Base-by-base conservation (phyloP, 441 rosid genomes). In the Dalechampia spathulata region DNA sequence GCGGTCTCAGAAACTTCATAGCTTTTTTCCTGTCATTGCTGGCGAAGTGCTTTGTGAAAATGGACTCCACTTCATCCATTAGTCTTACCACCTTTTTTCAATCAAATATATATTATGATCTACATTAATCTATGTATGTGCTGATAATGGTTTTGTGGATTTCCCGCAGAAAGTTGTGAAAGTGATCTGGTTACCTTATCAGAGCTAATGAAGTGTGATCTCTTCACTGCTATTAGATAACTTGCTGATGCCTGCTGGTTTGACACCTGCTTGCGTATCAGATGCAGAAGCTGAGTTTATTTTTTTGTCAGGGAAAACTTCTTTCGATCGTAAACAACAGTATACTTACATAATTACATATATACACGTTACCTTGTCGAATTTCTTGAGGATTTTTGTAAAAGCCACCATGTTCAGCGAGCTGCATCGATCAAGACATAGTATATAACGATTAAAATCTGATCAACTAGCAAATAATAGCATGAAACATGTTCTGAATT, bases 321-420 rank as follows among this genome's bases (percentile, higher is more conserved):
- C n/a, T n/a, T n/a, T n/a, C n/a, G n/a, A n/a, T n/a, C n/a, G n/a
- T n/a, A n/a, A n/a, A n/a, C n/a, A n/a, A n/a, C n/a, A n/a, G n/a
- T n/a, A n/a, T n/a, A n/a, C n/a, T n/a, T n/a, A n/a, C n/a, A n/a
- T n/a, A n/a, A n/a, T n/a, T n/a, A n/a, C n/a, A n/a, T n/a, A n/a
- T n/a, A n/a, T n/a, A n/a, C n/a, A n/a, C n/a, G n/a, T n/a, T 57
- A 90, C 99, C 99, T 94, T 94, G 69, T 94, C 95, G 63, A 94
- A 94, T 78, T 94, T 94, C 82, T 94, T 94, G 54, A 94, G 73
- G 57, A 94, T 94, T 69, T 94, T 94, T 1, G 88, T 75, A 53
- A 90, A 94, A 17, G 99, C 98, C 73, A 82, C 64, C 96, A 86
- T 87, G 58, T 94, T 94, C 46, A 94, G 61, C 20, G 96, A 80